Conservation (phyloP, 140 eudicot species). For the Flaveria floridana region DNA sequence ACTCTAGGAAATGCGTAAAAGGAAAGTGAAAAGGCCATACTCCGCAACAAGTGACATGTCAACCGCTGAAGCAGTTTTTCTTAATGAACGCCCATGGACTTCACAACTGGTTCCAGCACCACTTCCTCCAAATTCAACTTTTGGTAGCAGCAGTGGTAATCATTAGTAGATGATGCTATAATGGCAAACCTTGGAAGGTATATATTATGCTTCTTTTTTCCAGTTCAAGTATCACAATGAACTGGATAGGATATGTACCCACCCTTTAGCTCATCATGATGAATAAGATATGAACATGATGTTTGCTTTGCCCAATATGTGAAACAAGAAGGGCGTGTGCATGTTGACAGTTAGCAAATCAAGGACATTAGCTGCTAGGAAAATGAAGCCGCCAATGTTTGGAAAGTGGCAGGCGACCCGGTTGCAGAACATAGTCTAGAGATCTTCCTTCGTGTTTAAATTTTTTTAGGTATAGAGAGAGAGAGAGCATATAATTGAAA, state of each 20-base stretch:
- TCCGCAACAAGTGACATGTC: slow-evolving; percentile 49
- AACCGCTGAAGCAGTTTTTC: slow-evolving; percentile 39
- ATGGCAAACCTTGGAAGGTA: slow-evolving; percentile 15
- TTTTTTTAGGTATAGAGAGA: slow-evolving; percentile 3
- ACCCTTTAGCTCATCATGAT: background rate
- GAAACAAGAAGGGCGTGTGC: slow-evolving; percentile 5
- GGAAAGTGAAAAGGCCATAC: slow-evolving; percentile 83
- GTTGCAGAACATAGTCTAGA: background rate
- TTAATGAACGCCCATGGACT: slow-evolving; percentile 40
- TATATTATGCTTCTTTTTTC: background rate
- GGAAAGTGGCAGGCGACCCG: background rate
- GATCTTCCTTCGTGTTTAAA: background rate
- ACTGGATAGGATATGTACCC: background rate
- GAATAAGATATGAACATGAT: background rate
- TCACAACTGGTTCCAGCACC: slow-evolving; percentile 67
- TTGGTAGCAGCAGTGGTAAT: slow-evolving; percentile 55
- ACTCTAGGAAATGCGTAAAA: slow-evolving; percentile 52
- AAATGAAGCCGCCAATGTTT: background rate
- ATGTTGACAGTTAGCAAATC: background rate
- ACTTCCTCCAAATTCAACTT: slow-evolving; percentile 56
- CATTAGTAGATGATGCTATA: slow-evolving; percentile 17
- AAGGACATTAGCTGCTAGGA: background rate
- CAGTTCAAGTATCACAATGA: background rate
- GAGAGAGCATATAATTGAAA: background rate
- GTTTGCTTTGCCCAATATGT: slow-evolving; percentile 10